These are phyloP conservation scores for Albophoma yamanashiensis DNA, from an alignment of 2,329 filamentous ascomycete genomes.

Conservation along the genomic window DNA sequence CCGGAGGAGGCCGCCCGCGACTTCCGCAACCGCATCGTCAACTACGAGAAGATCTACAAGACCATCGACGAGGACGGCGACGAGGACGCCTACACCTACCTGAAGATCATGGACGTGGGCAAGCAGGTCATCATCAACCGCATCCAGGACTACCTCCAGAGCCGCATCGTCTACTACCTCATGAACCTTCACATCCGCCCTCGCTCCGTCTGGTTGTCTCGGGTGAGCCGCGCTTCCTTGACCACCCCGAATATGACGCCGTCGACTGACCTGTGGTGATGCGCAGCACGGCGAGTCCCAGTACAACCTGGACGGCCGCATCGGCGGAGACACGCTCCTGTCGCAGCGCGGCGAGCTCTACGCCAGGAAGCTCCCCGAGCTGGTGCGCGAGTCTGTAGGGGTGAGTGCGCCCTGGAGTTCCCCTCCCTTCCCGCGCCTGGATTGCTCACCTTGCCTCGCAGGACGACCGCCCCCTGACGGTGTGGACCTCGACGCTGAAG, in stretches of 20 bases:
- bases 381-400: slow-evolving; percentile 78
- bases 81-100: slow-evolving; percentile 81
- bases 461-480: slow-evolving; percentile 50
- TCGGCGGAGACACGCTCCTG: slow-evolving; percentile 83
- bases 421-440: neutral
- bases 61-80: slow-evolving; percentile 73
- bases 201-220: slow-evolving; percentile 89
- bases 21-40: slow-evolving; percentile 87
- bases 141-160: slow-evolving; percentile 94
- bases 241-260: neutral
- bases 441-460: slow-evolving; percentile 13
- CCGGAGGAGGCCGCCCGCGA: slow-evolving; percentile 84
- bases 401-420: slow-evolving; percentile 37
- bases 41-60: slow-evolving; percentile 96
- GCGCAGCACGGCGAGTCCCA: slow-evolving; percentile 81
- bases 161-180: slow-evolving; percentile 91
- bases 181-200: slow-evolving; percentile 98
- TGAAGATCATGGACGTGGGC: slow-evolving; percentile 95
- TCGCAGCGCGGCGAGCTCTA: slow-evolving; percentile 83
- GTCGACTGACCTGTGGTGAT: neutral
- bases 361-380: slow-evolving; percentile 69
- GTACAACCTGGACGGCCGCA: slow-evolving; percentile 83
- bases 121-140: slow-evolving; percentile 96
- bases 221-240: slow-evolving; percentile 43
- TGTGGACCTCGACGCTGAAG: slow-evolving; percentile 54